Percentiles rank a stretch among this genome's conserved stretches.
Evolutionary conservation across 2,329 filamentous ascomycete genomes (phyloP).

Genomic region (Macrophomina pseudophaseolina): DNA sequence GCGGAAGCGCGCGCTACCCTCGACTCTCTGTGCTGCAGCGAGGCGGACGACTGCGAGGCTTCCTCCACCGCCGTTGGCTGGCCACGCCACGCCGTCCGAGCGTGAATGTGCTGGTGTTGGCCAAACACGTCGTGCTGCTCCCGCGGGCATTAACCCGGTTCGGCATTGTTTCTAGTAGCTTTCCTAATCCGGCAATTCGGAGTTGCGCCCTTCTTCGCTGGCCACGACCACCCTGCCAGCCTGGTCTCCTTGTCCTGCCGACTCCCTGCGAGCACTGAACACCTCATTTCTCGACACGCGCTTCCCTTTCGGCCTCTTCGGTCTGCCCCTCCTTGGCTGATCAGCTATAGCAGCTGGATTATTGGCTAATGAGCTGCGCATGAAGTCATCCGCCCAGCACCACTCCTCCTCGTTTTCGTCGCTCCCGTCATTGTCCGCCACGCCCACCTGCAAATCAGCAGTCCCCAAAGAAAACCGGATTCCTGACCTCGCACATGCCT

Average conservation of each 20-base stretch:
- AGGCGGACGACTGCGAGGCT: neutral
- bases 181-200: constrained; percentile 18
- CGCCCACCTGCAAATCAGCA: too few species aligned
- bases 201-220: neutral
- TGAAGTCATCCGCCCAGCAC: neutral
- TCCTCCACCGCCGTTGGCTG: too few species aligned
- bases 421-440: neutral
- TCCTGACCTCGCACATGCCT: constrained; percentile 4
- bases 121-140: neutral
- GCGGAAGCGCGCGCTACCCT: constrained; percentile 19
- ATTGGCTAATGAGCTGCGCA: neutral
- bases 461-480: neutral
- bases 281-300: constrained; percentile 3
- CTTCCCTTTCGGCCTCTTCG: neutral
- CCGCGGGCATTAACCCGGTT: neutral
- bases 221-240: neutral
- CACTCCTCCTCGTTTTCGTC: neutral
- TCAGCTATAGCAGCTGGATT: constrained; percentile 7
- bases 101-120: neutral
- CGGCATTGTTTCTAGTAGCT: constrained; percentile 7
- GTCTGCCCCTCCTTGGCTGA: neutral
- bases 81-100: neutral
- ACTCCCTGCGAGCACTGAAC: neutral
- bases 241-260: neutral
- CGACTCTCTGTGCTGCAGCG: neutral